Percentiles rank a stretch among this genome's conserved stretches.
These are phyloP conservation scores for Anthostomella pinea DNA, from an alignment of 2,329 filamentous ascomycete species.

Conservation along the genomic window DNA sequence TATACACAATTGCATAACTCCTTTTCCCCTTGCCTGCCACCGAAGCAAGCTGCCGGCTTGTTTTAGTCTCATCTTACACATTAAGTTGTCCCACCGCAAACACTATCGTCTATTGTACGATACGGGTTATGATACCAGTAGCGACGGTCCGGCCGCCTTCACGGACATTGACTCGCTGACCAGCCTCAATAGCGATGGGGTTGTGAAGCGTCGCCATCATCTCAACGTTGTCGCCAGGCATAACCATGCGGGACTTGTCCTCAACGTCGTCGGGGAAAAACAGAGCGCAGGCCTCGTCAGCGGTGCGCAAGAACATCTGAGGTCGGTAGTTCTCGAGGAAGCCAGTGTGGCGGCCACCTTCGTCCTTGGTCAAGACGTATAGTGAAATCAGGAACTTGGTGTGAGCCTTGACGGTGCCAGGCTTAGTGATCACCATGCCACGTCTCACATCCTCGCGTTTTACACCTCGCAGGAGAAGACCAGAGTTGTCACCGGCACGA, in stretches of 20 bases:
- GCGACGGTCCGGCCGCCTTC: slow-evolving; percentile 91
- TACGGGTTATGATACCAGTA: slow-evolving; percentile 77
- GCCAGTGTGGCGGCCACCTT: slow-evolving; percentile 94
- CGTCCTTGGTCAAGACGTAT: slow-evolving; percentile 96
- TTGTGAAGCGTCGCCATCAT: slow-evolving; percentile 86
- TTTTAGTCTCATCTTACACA: slow-evolving; percentile 21
- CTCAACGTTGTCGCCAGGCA: slow-evolving; percentile 98
- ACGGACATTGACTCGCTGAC: slow-evolving; percentile 96
- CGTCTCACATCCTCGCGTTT: slow-evolving; percentile 92
- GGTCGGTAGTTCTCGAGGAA: slow-evolving; percentile 97
- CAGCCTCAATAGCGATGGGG: slow-evolving; percentile 83
- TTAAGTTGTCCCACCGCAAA: slow-evolving; percentile 9
- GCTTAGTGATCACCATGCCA: slow-evolving; percentile 90
- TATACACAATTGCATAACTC: slow-evolving; percentile 26
- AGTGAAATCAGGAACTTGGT: slow-evolving; percentile 91
- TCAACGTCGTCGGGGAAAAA: slow-evolving; percentile 82
- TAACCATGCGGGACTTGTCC: slow-evolving; percentile 71
- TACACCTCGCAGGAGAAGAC: slow-evolving; percentile 90
- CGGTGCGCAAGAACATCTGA: slow-evolving; percentile 92
- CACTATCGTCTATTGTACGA: slow-evolving; percentile 52
- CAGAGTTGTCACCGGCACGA: slow-evolving; percentile 95
- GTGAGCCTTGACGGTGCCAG: slow-evolving; percentile 81
- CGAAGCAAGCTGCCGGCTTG: slow-evolving; percentile 19
- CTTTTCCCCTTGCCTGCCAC: slow-evolving; percentile 17
- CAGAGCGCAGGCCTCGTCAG: slow-evolving; percentile 75